These are phyloP conservation scores for Leishmania major DNA, from an alignment of 208 protist genomes.

Conservation along the genomic window DNA sequence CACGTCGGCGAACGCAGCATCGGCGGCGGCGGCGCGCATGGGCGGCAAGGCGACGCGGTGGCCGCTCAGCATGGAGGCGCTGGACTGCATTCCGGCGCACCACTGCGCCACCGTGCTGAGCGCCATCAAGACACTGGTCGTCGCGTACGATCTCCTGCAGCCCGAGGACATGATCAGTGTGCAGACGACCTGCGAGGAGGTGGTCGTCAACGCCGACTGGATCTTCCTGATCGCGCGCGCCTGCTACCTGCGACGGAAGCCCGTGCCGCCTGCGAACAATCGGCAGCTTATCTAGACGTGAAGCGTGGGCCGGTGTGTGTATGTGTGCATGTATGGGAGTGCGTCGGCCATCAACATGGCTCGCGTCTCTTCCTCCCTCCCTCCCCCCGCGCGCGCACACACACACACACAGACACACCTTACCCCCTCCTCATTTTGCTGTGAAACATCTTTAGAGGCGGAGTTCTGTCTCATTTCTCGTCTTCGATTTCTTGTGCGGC, in stretches of 20 bases:
- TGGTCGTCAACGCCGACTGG: conserved; percentile 88
- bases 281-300: conserved; percentile 22
- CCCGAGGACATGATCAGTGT: conserved; percentile 51
- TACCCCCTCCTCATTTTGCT: background rate
- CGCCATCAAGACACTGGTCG: conserved; percentile 81
- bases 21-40: conserved; percentile 11
- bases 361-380: background rate
- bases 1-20: conserved; percentile 25
- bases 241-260: conserved; percentile 75
- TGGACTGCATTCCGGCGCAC: conserved; percentile 78
- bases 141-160: conserved; percentile 80
- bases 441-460: background rate
- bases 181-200: conserved; percentile 58
- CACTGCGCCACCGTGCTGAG: conserved; percentile 73
- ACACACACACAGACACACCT: background rate
- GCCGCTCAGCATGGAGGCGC: conserved; percentile 63
- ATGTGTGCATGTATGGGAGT: background rate
- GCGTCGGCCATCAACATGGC: background rate
- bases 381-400: background rate
- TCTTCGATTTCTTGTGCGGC: background rate
- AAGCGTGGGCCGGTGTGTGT: background rate
- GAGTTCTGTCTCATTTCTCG: background rate
- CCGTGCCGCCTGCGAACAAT: conserved; percentile 71
- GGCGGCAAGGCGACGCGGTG: conserved; percentile 50
- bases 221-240: conserved; percentile 74